Conservation (phyloP, 2,329 filamentous ascomycete genomes). For the Beauveria scarabaeidicola region DNA sequence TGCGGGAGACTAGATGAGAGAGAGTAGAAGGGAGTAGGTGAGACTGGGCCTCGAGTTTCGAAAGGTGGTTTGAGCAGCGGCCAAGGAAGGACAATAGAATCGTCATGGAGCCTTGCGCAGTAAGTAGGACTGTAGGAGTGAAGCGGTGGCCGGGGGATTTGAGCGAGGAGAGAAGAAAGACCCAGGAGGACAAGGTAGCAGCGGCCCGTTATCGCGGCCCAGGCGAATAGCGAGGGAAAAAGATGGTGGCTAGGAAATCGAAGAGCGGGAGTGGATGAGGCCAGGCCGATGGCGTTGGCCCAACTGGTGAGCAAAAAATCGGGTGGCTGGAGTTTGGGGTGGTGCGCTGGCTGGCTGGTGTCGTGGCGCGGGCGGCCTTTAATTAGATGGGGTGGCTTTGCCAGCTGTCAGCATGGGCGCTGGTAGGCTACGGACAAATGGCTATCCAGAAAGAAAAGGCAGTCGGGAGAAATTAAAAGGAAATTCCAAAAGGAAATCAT, state of each 20-base stretch:
- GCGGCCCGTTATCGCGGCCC: constrained; percentile 1
- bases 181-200: neutral
- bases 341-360: neutral
- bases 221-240: neutral
- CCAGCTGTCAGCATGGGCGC: neutral
- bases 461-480: too few species aligned
- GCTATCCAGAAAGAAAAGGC: too few species aligned
- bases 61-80: neutral
- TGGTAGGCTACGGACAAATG: neutral
- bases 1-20: neutral
- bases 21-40: neutral
- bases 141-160: neutral
- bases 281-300: neutral
- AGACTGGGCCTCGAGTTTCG: neutral
- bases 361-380: neutral
- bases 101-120: constrained; percentile 1
- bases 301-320: constrained; percentile 9
- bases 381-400: neutral
- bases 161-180: neutral
- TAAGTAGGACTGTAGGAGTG: neutral
- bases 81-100: neutral
- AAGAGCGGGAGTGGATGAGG: neutral
- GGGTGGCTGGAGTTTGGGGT: constrained; percentile 5
- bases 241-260: constrained; percentile 9
- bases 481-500: too few species aligned